Base-by-base conservation (phyloP, 2,329 filamentous ascomycete genomes). In the Geosmithia putterillii region DNA sequence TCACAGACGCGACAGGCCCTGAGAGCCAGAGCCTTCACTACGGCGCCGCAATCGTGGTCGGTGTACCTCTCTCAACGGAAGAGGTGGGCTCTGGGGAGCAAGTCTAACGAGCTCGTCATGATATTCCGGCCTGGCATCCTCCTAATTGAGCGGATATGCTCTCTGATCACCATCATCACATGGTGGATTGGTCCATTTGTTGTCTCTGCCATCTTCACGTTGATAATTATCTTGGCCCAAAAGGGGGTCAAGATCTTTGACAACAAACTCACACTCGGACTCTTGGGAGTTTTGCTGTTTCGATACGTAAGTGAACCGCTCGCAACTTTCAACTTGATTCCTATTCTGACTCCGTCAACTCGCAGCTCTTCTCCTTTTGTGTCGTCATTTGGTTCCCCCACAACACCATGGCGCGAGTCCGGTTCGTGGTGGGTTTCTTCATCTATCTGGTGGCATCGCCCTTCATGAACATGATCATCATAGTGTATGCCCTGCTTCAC, bases 51-150 rank as follows among this genome's bases (percentile, higher is more conserved):
- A 43, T 57, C 52, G 34, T 63, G 65, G 59, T 62, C 59, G 21
- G 68, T 72, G 0, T 72, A 70, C 41, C 51, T 71, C 21, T 69
- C 65, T 4, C 68, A 71, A 52, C 61, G 68, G 6, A 67, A 69
- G 52, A 61, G 68, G 0, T 71, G 69, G 67, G 66, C 68, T 1
- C 51, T 72, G 9, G 68, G 66, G 0, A 67, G 65, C 32, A 69
- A 66, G 22, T 64, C 63, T 4, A 71, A 71, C 48, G 68, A 73
- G 50, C 62, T 71, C 21, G 62, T 70, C 51, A 64, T 71, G 56
- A 59, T 70, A n/a, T 62, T 65, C 43, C 58, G 65, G 0, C 60
- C 60, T 2, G 62, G 65, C 0, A 66, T 64, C 40, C 58, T 63
- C 9, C 51, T 58, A 40, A 61, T 70, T 18, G 67, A 71, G 50